phyloP scores from a whole-genome alignment of 106 monocot species.

The Acorus calamus region DNA sequence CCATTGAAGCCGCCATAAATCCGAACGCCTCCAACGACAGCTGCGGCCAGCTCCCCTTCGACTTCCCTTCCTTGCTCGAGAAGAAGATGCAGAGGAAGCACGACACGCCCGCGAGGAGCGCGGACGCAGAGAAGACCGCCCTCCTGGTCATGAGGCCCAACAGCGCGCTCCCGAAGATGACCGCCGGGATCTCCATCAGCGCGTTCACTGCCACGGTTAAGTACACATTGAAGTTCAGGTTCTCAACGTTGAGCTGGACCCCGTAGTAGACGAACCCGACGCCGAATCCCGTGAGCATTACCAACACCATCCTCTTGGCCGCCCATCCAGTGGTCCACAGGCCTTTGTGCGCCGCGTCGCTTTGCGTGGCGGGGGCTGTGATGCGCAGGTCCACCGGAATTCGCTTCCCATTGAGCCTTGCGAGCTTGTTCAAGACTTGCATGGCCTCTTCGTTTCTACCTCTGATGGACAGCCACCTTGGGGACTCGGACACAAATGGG shows the following conservation, averaged over 20 bases:
- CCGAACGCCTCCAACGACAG: slow-evolving; percentile 44
- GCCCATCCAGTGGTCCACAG: slow-evolving; percentile 62
- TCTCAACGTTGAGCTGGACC: slow-evolving; percentile 76
- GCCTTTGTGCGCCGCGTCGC: slow-evolving; percentile 7
- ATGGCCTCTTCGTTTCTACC: slow-evolving; percentile 50
- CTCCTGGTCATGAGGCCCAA: slow-evolving; percentile 39
- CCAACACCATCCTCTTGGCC: slow-evolving; percentile 20
- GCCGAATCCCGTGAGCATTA: slow-evolving; percentile 51
- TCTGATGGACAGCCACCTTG: slow-evolving; percentile 53
- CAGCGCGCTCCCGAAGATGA: slow-evolving; percentile 58
- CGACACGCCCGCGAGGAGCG: slow-evolving; percentile 27
- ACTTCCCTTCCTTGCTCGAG: slow-evolving; percentile 9
- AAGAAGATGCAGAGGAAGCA: slow-evolving; percentile 42
- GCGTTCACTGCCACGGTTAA: slow-evolving; percentile 65
- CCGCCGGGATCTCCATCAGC: slow-evolving; percentile 62
- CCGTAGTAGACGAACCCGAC: slow-evolving; percentile 83
- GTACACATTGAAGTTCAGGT: slow-evolving; percentile 71
- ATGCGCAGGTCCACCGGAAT: slow-evolving; percentile 30
- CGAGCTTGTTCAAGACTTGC: slow-evolving; percentile 32
- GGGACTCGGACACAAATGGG: slow-evolving; percentile 61
- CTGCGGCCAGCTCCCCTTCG: slow-evolving; percentile 39
- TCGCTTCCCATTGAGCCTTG: slow-evolving; percentile 38
- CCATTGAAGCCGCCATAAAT: slow-evolving; percentile 63
- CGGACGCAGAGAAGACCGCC: slow-evolving; percentile 33
- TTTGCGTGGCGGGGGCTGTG: background rate